Evolutionary conservation across 148 eudicot genomes (phyloP).

Genomic region (Pharnaceum exiguum): DNA sequence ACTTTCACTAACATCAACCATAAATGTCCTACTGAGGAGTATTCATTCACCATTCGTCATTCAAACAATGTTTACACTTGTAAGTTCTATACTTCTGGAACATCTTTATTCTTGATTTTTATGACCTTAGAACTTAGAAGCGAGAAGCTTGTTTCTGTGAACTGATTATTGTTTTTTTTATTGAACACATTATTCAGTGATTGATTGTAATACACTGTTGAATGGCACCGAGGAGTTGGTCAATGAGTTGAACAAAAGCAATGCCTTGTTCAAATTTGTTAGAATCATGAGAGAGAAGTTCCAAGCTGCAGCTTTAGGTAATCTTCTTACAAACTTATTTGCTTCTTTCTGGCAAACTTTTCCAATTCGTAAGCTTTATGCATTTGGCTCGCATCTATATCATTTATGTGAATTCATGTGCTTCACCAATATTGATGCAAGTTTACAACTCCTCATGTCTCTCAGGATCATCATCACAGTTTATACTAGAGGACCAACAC

Average conservation of each 20-base stretch:
- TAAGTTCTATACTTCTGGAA: conserved; percentile 31
- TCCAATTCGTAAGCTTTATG: too few relatives aligned
- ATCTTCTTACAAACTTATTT: conserved; percentile 3
- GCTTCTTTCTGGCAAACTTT: background rate
- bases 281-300: conserved; percentile 81
- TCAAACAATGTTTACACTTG: conserved; percentile 60
- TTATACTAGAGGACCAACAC: conserved; percentile 40
- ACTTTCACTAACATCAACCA: conserved; percentile 54
- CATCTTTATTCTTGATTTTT: background rate
- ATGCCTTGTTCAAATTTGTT: conserved; percentile 69
- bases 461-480: conserved; percentile 37
- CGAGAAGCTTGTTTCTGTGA: background rate
- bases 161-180: background rate
- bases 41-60: conserved; percentile 69
- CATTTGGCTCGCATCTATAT: background rate
- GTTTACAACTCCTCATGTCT: background rate
- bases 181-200: conserved; percentile 44
- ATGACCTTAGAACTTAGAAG: background rate
- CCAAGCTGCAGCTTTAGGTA: conserved; percentile 64
- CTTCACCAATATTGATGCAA: background rate
- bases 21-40: conserved; percentile 58
- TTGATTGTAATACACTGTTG: conserved; percentile 62
- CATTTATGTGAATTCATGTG: conserved; percentile 6
- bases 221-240: conserved; percentile 40
- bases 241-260: conserved; percentile 55